These are phyloP conservation scores for Penicillium egyptiacum DNA, from an alignment of 495 filamentous ascomycete genomes.

Conservation along the genomic window DNA sequence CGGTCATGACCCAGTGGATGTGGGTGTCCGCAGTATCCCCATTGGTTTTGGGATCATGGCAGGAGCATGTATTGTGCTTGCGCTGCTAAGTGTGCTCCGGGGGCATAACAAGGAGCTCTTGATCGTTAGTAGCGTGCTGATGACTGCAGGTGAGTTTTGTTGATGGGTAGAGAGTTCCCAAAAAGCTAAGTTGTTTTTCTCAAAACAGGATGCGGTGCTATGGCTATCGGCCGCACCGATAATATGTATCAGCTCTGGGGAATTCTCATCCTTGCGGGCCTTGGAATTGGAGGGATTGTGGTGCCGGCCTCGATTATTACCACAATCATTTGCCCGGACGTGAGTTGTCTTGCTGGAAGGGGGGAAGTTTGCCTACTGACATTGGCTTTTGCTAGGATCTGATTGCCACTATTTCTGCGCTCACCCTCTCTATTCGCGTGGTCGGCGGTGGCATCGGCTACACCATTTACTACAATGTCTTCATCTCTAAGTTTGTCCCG, in stretches of 20 bases:
- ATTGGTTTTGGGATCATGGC: slow-evolving; percentile 62
- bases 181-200: slow-evolving; percentile 3
- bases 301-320: slow-evolving; percentile 70
- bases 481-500: slow-evolving; percentile 62
- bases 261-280: slow-evolving; percentile 61
- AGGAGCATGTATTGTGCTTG: slow-evolving; percentile 63
- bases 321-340: slow-evolving; percentile 70
- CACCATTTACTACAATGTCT: slow-evolving; percentile 75
- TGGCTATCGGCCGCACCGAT: slow-evolving; percentile 56
- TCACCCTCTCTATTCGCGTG: slow-evolving; percentile 73
- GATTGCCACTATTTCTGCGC: slow-evolving; percentile 70
- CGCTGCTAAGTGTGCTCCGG: slow-evolving; percentile 58
- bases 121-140: slow-evolving; percentile 60
- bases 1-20: slow-evolving; percentile 64
- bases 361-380: background rate
- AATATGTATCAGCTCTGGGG: slow-evolving; percentile 63
- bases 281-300: slow-evolving; percentile 73
- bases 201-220: slow-evolving; percentile 55
- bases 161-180: no score
- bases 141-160: slow-evolving; percentile 60
- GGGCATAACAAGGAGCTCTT: slow-evolving; percentile 64
- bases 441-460: slow-evolving; percentile 72
- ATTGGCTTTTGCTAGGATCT: slow-evolving; percentile 46
- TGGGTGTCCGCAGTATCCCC: slow-evolving; percentile 66
- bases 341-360: slow-evolving; percentile 17